A percentile compares a stretch with the other conserved stretches of the same genome.
phyloP scores from a whole-genome alignment of 306 rosid species.

The Pueraria montana region DNA sequence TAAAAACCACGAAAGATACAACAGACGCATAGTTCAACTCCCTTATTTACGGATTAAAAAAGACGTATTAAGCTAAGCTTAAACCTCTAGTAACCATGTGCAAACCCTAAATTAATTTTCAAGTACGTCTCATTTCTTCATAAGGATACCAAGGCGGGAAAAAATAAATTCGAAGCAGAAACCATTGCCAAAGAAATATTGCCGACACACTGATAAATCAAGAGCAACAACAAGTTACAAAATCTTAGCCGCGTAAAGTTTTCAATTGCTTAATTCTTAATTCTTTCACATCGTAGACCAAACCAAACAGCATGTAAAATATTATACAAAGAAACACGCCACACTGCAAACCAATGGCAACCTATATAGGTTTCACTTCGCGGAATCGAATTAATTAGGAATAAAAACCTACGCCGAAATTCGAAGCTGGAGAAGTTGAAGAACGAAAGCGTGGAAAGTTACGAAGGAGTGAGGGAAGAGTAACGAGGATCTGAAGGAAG shows the following conservation, averaged over 20 bases:
- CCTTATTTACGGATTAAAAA: neutral
- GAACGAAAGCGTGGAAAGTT: neutral
- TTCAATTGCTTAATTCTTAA: slow-evolving; percentile 16
- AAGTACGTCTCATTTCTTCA: slow-evolving; percentile 20
- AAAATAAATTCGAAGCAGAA: neutral
- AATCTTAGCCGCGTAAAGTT: neutral
- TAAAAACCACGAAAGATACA: neutral
- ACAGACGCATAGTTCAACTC: neutral
- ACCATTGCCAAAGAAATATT: neutral
- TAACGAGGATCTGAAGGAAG: slow-evolving; percentile 6
- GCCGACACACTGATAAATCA: slow-evolving; percentile 6
- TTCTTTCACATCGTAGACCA: neutral
- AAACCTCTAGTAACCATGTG: neutral
- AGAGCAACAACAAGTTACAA: neutral
- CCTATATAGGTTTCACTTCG: neutral
- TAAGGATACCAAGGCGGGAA: neutral
- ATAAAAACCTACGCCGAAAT: neutral
- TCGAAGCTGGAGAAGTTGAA: slow-evolving; percentile 22
- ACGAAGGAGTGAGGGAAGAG: neutral
- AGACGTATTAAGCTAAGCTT: neutral
- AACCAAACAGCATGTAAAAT: neutral
- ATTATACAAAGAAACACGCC: neutral
- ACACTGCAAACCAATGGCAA: slow-evolving; percentile 15
- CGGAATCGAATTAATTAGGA: slow-evolving; percentile 20
- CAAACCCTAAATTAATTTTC: slow-evolving; percentile 26